These are phyloP conservation scores for Funneliformis geosporum DNA, from an alignment of 192 early-diverging fungal genomes.

Conservation along the genomic window DNA sequence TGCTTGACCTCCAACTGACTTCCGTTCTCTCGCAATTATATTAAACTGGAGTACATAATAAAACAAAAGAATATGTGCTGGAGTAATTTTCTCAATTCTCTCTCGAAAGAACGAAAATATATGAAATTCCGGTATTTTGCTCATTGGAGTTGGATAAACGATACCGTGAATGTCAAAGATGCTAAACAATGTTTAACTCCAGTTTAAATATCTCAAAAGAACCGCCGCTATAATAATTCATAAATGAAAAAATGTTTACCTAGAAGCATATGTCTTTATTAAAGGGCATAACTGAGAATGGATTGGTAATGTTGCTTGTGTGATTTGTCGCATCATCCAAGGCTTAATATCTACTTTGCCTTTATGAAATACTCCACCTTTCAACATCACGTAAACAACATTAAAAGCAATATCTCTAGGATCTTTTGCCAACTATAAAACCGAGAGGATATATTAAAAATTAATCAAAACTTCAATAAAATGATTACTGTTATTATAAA, in stretches of 20 bases:
- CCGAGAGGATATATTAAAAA: neutral
- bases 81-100: conserved; percentile 14
- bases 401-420: conserved; percentile 13
- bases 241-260: conserved; percentile 22
- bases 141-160: conserved; percentile 12
- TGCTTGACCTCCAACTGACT: neutral
- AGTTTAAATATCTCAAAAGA: neutral
- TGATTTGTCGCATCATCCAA: conserved; percentile 37
- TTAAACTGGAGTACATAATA: conserved; percentile 43
- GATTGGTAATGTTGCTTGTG: conserved; percentile 36
- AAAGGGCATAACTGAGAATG: conserved; percentile 36
- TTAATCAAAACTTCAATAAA: neutral
- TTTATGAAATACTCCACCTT: conserved; percentile 37
- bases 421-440: conserved; percentile 8
- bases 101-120: conserved; percentile 22
- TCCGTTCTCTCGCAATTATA: neutral
- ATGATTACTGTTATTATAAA: neutral
- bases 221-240: neutral
- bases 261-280: conserved; percentile 38
- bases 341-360: conserved; percentile 31
- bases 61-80: conserved; percentile 37
- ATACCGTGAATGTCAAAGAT: conserved; percentile 10
- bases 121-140: conserved; percentile 35
- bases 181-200: conserved; percentile 8
- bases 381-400: conserved; percentile 36